Percentiles rank a stretch among this genome's conserved stretches.
These are phyloP conservation scores for Macadamia tetraphylla DNA, from an alignment of 164 flowering plant species.

Conservation along the genomic window DNA sequence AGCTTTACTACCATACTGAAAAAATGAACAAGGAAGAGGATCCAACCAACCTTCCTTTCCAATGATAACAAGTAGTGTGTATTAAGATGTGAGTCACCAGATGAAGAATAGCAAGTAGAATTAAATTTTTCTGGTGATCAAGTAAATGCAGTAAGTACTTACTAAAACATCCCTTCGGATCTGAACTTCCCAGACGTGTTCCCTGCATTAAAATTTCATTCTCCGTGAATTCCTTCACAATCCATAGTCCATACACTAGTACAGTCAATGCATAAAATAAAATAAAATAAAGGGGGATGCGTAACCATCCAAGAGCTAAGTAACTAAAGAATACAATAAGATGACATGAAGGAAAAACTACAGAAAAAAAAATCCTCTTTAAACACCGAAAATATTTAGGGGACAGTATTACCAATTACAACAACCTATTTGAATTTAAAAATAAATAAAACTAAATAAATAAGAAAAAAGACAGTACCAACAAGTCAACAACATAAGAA, in stretches of 20 bases:
- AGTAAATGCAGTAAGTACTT: slow-evolving; percentile 28
- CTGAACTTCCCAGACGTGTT: slow-evolving; percentile 96
- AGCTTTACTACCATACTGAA: too few relatives aligned
- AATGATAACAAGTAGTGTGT: not conserved
- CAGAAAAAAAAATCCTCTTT: not conserved
- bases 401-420: too few relatives aligned
- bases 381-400: not conserved
- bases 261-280: not conserved
- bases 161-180: slow-evolving; percentile 99
- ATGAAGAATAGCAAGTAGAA: not conserved
- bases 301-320: not conserved
- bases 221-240: not conserved
- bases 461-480: not conserved
- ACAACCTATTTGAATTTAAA: too few relatives aligned
- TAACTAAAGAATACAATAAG: not conserved
- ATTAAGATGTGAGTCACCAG: not conserved
- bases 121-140: not conserved
- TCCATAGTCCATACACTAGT: not conserved
- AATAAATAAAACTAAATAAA: too few relatives aligned
- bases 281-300: not conserved
- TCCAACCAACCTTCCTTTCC: too few relatives aligned
- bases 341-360: not conserved
- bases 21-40: too few relatives aligned
- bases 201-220: slow-evolving; percentile 56
- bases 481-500: not conserved